Evolutionary conservation across 345 rosid species (phyloP).

Genomic region (Ricinus communis): DNA sequence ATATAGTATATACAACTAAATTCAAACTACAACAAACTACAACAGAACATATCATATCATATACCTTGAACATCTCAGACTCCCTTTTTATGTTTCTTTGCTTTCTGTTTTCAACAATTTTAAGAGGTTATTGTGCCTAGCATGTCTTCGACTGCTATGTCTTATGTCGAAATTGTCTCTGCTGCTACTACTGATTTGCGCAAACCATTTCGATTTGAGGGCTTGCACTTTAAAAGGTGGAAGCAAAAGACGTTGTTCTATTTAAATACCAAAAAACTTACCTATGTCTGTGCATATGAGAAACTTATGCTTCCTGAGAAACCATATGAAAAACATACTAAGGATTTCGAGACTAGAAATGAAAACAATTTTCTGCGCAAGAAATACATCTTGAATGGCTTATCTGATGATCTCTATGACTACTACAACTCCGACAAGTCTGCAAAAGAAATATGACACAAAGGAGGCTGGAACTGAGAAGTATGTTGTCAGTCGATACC

Average conservation of each 20-base stretch:
- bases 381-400: background rate
- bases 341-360: background rate
- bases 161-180: too few relatives aligned
- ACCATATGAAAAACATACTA: background rate
- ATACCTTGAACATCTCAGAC: too few relatives aligned
- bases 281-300: background rate
- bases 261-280: background rate
- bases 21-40: too few relatives aligned
- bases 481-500: background rate
- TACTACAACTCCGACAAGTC: too few relatives aligned
- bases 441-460: background rate
- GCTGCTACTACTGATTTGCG: too few relatives aligned
- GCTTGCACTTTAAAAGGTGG: background rate
- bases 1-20: too few relatives aligned
- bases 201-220: background rate
- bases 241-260: background rate
- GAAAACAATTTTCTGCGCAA: background rate
- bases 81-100: too few relatives aligned
- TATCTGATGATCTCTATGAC: background rate
- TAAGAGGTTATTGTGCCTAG: too few relatives aligned
- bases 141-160: too few relatives aligned
- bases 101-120: too few relatives aligned
- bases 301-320: background rate
- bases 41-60: too few relatives aligned
- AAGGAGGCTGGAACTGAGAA: background rate